Base-by-base conservation (phyloP, 2,329 filamentous ascomycete species). In the Trichoderma gracile region DNA sequence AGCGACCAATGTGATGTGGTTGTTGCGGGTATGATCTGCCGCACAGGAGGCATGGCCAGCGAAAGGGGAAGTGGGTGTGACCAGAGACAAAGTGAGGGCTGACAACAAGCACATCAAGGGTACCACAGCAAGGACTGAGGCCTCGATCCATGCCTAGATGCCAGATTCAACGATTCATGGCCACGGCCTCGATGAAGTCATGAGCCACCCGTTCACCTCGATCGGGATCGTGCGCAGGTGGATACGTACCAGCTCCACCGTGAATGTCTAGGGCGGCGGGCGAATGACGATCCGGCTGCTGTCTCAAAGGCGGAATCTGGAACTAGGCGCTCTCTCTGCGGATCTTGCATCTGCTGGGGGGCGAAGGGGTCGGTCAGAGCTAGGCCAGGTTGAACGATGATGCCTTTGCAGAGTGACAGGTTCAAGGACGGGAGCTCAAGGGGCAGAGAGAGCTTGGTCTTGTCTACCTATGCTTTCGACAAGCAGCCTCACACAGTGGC, bases 111-210 rank as follows among this genome's bases (percentile, higher is more conserved):
- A 14, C 5, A 27, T 25, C 40, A 53, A 49, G 58, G 58, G 59
- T 54, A 23, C 59, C 59, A 54, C 49, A 53, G 59, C 53, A 57
- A 38, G 23, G 46, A 45, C 38, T 38, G 33, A 57, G 30, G 43
- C 49, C 42, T 50, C 56, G 63, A 60, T 65, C 63, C 40, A 12
- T 55, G 50, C 42, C 56, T 49, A 45, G 47, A 61, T 61, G 43
- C 56, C 45, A 61, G 63, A 65, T 65, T 61, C 42, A n/a, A 49
- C 56, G 63, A 56, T 56, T 49, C 38, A 43, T 33, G 17, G 15
- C 63, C 17, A 59, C 43, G 47, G 38, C 55, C 19, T 40, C 49
- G 56, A 65, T 65, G 63, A 65, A 60, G 63, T 65, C 63, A 65
- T 65, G n/a, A 49, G 49, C 25, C 42, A 17, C 23, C 27, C 23